Percentiles rank a stretch among this genome's conserved stretches.
phyloP scores from a whole-genome alignment of 1,284 basidiomycete species.

The Ustilago esculenta region DNA sequence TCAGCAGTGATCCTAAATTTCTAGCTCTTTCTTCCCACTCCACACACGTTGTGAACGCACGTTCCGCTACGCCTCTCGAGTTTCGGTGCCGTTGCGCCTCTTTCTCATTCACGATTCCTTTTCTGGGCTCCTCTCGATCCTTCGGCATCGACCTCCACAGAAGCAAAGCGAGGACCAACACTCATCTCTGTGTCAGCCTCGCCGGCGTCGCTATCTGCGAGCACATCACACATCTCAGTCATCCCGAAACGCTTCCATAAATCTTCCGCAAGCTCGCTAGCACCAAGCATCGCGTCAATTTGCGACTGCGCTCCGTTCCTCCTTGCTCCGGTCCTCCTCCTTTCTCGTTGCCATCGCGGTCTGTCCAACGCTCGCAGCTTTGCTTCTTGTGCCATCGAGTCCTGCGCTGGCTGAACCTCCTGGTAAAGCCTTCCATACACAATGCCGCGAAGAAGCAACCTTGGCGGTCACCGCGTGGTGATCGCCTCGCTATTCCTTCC shows the following conservation, averaged over 20 bases:
- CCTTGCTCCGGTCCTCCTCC: too few relatives aligned
- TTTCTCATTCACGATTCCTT: background rate
- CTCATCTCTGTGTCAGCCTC: conserved; percentile 10
- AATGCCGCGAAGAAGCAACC: conserved; percentile 49
- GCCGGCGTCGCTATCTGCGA: background rate
- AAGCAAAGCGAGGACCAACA: conserved; percentile 9
- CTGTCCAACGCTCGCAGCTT: background rate
- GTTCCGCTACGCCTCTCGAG: too few relatives aligned
- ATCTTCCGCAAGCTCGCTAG: too few relatives aligned
- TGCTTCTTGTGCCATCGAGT: too few relatives aligned
- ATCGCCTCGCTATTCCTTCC: conserved; percentile 63
- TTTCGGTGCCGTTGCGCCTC: too few relatives aligned
- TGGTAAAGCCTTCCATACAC: background rate
- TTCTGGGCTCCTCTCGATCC: background rate
- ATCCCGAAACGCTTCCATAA: too few relatives aligned
- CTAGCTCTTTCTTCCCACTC: conserved; percentile 2
- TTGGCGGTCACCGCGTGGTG: conserved; percentile 59
- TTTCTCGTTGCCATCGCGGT: background rate
- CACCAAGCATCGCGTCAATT: too few relatives aligned
- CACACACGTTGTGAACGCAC: too few relatives aligned
- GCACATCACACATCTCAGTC: too few relatives aligned
- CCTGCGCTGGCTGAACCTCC: too few relatives aligned
- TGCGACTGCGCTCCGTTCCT: background rate
- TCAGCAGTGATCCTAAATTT: background rate
- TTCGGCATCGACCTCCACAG: background rate